A percentile compares a stretch with the other conserved stretches of the same genome.
phyloP scores from a whole-genome alignment of 2,329 filamentous ascomycete genomes.

The Sodiomyces alkalinus region DNA sequence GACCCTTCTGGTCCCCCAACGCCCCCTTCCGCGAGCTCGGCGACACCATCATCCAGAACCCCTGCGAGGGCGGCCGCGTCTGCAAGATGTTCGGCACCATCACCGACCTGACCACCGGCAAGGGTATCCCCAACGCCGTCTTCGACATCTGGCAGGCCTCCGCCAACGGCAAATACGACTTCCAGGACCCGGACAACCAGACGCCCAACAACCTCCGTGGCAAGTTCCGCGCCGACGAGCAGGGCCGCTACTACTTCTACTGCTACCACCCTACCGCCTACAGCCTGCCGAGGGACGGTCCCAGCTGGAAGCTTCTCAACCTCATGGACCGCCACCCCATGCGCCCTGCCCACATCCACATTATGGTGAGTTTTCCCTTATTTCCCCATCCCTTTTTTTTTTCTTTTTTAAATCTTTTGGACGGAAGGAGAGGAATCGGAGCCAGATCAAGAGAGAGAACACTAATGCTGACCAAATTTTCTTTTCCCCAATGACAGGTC shows the following conservation, averaged over 20 bases:
- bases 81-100: too few relatives aligned
- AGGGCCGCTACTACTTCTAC: conserved; percentile 49
- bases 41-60: conserved; percentile 32
- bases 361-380: too few relatives aligned
- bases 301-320: conserved; percentile 14
- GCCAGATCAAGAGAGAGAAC: too few relatives aligned
- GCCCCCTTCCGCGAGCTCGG: conserved; percentile 43
- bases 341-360: conserved; percentile 18
- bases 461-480: conserved; percentile 1
- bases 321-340: conserved; percentile 16
- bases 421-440: too few relatives aligned
- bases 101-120: conserved; percentile 40
- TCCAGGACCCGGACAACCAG: conserved; percentile 58
- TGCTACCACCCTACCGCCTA: conserved; percentile 45
- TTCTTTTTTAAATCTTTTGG: too few relatives aligned
- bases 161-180: conserved; percentile 50
- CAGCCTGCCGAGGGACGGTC: conserved; percentile 20
- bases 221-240: conserved; percentile 49
- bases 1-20: conserved; percentile 54
- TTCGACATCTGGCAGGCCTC: conserved; percentile 52
- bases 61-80: conserved; percentile 23
- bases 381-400: too few relatives aligned
- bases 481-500: too few relatives aligned
- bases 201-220: conserved; percentile 61
- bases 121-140: conserved; percentile 37